Conservation (phyloP, 352 stramenopile genomes). For the Nothophytophthora sp. region DNA sequence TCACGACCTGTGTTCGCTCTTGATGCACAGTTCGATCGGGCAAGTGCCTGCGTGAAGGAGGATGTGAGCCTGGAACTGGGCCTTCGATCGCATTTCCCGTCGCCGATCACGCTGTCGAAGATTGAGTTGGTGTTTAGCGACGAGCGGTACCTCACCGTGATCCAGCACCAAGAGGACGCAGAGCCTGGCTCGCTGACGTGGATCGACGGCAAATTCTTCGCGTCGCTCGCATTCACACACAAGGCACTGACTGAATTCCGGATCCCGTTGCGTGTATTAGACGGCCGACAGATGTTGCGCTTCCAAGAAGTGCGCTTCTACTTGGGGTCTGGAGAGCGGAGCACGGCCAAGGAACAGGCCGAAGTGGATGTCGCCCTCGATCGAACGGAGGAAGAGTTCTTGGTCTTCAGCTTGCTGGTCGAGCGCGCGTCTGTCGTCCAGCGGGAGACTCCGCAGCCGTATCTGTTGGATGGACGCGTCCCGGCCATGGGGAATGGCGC, state of each 20-base stretch:
- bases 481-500: constrained; percentile 85
- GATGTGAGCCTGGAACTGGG: constrained; percentile 50
- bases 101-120: constrained; percentile 52
- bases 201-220: constrained; percentile 37
- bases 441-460: constrained; percentile 39
- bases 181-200: constrained; percentile 7
- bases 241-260: constrained; percentile 34
- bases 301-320: constrained; percentile 73
- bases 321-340: constrained; percentile 22
- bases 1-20: constrained; percentile 54
- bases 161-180: constrained; percentile 45
- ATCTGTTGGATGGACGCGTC: constrained; percentile 60
- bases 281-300: constrained; percentile 50
- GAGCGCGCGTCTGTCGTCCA: constrained; percentile 35
- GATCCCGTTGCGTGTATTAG: constrained; percentile 56
- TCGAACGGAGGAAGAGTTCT: constrained; percentile 30
- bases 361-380: constrained; percentile 10
- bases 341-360: constrained; percentile 4
- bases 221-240: constrained; percentile 52
- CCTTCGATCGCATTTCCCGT: constrained; percentile 61
- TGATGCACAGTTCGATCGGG: constrained; percentile 56
- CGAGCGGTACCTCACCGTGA: constrained; percentile 65
- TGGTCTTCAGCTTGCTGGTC: constrained; percentile 65
- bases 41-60: constrained; percentile 71
- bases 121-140: constrained; percentile 78